Base-by-base conservation (phyloP, 805 yeast species). In the Kurtzmaniella fragi region DNA sequence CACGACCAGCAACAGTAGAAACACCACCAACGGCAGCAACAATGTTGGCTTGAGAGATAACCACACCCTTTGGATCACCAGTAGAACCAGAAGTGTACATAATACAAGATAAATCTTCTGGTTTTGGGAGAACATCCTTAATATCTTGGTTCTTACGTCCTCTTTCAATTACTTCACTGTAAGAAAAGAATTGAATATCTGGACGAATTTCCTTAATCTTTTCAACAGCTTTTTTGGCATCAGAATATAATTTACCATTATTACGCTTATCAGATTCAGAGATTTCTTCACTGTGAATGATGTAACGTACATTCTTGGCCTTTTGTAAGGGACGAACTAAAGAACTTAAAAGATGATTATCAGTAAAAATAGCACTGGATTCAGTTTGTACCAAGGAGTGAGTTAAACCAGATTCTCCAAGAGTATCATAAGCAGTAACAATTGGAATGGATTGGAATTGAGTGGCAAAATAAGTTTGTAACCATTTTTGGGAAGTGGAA, bases 401-500 rank as follows among this genome's bases (percentile, higher is more conserved):
- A 41, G 82, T 83, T 55, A 90, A 73, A 17, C 96, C 96, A 28
- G 75, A 73, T 62, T 88, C 95, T 42, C 97, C 97, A 48, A 90
- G 72, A 32, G 96, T 88, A 61, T 90, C 97, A 62, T 93, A 93
- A 29, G 99, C 98, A 12, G 99, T 93, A 31, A 89, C 98, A 41
- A 84, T 75, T 17, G 98, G 85, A 43, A 93, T 82, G 36, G 75
- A 65, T 62, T 88, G 96, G 38, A 89, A 70, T 51, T 78, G 77
- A 38, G 87, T 74, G 12, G 90, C 96, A 42, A 87, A 61, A 47
- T 80, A 91, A 26, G 86, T 76, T 65, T 86, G 84, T 87, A 91
- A 77, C 98, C 98, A 91, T 56, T 78, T 79, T 41, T 78, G 82
- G 12, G 95, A 84, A 11, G 99, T 93, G 15, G 85, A 62, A 17